Base-by-base conservation (phyloP, 139 green algal genomes). In the Tetraselmis striata region DNA sequence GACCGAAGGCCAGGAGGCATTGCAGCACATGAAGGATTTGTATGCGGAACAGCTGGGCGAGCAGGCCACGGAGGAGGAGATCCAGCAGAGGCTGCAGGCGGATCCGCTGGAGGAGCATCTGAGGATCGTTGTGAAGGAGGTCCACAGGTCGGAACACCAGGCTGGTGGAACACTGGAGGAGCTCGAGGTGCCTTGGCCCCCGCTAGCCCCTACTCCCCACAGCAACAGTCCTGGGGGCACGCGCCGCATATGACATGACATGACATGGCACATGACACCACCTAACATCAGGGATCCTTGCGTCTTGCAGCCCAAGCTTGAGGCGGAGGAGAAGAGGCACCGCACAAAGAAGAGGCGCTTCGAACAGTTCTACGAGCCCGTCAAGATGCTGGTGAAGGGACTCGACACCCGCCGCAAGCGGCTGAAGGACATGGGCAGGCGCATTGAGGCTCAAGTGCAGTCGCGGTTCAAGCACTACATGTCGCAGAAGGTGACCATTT, bases 131-230 rank as follows among this genome's bases (percentile, higher is more conserved):
- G 5, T 67, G 18, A 67, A 67, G 18, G 45, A 67, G 45, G 45
- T 67, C 11, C 45, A 67, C 45, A 67, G 45, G 45, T 18, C 5
- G 18, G 45, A 67, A 18, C 11, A 18, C 11, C 45, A 82, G 24
- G 80, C 84, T 29, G 87, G 87, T 25, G 87, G 87, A 29, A 81
- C 58, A 28, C 74, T 87, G 45, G 32, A 77, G 1, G 83, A 86
- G 0, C 76, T 90, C 29, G 29, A 86, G 83, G 81, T 80, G 27
- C 45, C 45, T 67, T 67, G 11, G 5, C n/a, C n/a, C n/a, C n/a
- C n/a, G n/a, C n/a, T n/a, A n/a, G n/a, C n/a, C n/a, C n/a, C n/a
- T n/a, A n/a, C n/a, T n/a, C n/a, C n/a, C n/a, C n/a, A n/a, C n/a
- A n/a, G n/a, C n/a, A n/a, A n/a, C n/a, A n/a, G n/a, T n/a, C n/a